Evolutionary conservation across 495 filamentous ascomycete genomes (phyloP).

Genomic region (Niebla homalea): DNA sequence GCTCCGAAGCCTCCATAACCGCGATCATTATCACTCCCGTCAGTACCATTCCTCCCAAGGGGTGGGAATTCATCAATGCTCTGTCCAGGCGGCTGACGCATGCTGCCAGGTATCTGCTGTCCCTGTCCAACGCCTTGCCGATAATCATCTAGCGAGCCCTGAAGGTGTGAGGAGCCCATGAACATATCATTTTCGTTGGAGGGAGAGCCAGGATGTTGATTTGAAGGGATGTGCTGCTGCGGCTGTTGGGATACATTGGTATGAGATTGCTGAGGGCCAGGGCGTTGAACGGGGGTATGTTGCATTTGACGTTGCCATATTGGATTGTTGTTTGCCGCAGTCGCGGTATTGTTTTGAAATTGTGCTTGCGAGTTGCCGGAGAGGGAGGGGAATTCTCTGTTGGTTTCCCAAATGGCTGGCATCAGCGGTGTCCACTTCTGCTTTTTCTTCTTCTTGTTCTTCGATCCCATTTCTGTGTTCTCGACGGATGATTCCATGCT

Average conservation of each 20-base stretch:
- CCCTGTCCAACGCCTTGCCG: constrained; percentile 31
- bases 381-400: constrained; percentile 73
- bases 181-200: constrained; percentile 34
- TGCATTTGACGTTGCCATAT: constrained; percentile 59
- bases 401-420: constrained; percentile 13
- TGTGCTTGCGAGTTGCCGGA: constrained; percentile 57
- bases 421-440: neutral
- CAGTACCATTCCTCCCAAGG: constrained; percentile 54
- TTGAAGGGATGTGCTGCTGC: constrained; percentile 34
- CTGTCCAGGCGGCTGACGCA: constrained; percentile 49
- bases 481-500: neutral
- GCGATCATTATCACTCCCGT: constrained; percentile 57
- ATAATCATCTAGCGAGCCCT: constrained; percentile 43
- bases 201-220: constrained; percentile 44
- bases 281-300: constrained; percentile 51
- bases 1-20: constrained; percentile 45
- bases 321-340: constrained; percentile 27
- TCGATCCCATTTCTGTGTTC: neutral
- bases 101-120: constrained; percentile 40
- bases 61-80: constrained; percentile 79
- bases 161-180: constrained; percentile 38
- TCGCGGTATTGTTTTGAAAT: constrained; percentile 32
- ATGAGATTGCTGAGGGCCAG: constrained; percentile 38
- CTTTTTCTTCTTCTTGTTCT: neutral
- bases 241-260: constrained; percentile 36